These are phyloP conservation scores for Lactuca saligna DNA, from an alignment of 129 eudicot genomes.

Conservation along the genomic window DNA sequence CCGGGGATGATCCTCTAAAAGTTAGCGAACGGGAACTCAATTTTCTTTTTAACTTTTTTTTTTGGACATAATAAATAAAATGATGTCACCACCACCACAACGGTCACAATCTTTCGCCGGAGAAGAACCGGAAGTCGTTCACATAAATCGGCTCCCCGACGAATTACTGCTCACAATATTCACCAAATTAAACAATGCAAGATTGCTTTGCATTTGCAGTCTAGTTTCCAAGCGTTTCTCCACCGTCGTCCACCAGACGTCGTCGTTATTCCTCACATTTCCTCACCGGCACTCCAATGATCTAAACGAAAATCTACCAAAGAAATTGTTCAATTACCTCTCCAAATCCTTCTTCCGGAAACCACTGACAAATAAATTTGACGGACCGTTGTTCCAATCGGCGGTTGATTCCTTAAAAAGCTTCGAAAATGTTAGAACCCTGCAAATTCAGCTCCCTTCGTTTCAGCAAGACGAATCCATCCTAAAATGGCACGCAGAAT, in stretches of 20 bases:
- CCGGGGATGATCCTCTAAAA: conserved; percentile 14
- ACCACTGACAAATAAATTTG: conserved; percentile 15
- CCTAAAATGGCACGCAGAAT: conserved; percentile 30
- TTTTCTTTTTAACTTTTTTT: not conserved
- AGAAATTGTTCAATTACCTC: conserved; percentile 21
- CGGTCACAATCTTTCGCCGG: conserved; percentile 11
- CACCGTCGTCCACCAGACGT: conserved; percentile 15
- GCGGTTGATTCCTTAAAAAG: conserved; percentile 15
- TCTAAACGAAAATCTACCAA: conserved; percentile 11
- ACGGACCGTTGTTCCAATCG: conserved; percentile 25
- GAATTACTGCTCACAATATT: conserved; percentile 32
- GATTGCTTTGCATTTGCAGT: conserved; percentile 26
- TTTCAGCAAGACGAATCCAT: conserved; percentile 24
- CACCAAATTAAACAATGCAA: conserved; percentile 26
- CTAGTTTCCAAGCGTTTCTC: conserved; percentile 40
- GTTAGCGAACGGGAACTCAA: not conserved
- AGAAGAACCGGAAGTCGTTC: conserved; percentile 13
- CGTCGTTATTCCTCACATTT: conserved; percentile 24
- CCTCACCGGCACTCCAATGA: conserved; percentile 18
- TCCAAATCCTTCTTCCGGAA: conserved; percentile 20
- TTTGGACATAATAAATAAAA: conserved; percentile 15
- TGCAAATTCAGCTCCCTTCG: conserved; percentile 24
- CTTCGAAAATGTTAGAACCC: not conserved
- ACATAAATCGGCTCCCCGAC: conserved; percentile 35
- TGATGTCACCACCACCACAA: conserved; percentile 21